These are phyloP conservation scores for Plantago ovata DNA, from an alignment of 257 asterid genomes.

Conservation along the genomic window DNA sequence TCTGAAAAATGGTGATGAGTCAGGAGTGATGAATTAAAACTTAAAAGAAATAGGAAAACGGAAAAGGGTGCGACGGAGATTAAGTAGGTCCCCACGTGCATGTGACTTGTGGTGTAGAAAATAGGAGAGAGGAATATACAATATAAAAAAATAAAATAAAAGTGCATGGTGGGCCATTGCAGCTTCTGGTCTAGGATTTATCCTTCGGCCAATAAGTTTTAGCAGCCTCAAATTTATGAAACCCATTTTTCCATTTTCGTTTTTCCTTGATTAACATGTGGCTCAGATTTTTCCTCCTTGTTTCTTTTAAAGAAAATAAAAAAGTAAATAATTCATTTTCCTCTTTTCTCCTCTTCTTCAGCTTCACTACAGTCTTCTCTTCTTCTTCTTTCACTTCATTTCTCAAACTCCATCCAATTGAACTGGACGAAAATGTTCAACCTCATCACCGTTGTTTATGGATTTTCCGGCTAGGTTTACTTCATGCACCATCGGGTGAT, in stretches of 20 bases:
- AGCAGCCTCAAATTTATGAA: conserved; percentile 61
- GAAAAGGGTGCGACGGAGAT: too few species aligned
- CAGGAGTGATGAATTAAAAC: too few species aligned
- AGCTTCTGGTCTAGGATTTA: conserved; percentile 25
- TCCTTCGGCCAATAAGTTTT: conserved; percentile 33
- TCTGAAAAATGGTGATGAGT: too few species aligned
- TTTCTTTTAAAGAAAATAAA: conserved; percentile 12
- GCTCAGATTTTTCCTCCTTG: conserved; percentile 56
- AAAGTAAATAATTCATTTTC: conserved; percentile 21
- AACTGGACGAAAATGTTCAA: background rate
- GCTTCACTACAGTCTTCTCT: background rate
- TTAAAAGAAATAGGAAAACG: too few species aligned
- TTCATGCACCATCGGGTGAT: conserved; percentile 33
- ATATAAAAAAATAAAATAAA: conserved; percentile 33
- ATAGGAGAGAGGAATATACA: conserved; percentile 7
- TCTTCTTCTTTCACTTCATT: background rate
- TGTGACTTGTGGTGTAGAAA: conserved; percentile 48
- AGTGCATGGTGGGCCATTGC: conserved; percentile 45
- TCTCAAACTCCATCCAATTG: background rate
- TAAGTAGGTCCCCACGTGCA: too few species aligned
- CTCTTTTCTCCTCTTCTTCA: conserved; percentile 4
- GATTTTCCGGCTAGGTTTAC: conserved; percentile 16
- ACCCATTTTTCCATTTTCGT: conserved; percentile 21
- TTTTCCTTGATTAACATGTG: conserved; percentile 43
- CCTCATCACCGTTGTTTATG: conserved; percentile 20